A percentile compares a stretch with the other conserved stretches of the same genome.
Evolutionary conservation across 2,329 filamentous ascomycete genomes (phyloP).

Genomic region (Colletotrichum sp.): DNA sequence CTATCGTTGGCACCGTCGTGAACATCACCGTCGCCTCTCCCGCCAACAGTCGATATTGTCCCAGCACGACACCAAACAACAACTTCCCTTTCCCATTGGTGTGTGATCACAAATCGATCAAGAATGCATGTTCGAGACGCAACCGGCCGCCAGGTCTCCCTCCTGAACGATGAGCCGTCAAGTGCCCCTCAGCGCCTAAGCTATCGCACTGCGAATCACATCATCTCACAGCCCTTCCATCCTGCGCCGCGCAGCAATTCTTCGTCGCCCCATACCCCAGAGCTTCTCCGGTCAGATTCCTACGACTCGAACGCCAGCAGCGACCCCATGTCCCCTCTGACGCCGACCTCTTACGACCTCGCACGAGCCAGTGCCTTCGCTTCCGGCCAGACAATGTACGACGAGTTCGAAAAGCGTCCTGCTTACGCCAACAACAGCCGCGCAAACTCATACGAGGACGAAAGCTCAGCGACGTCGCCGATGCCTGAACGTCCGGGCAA

Average conservation of each 20-base stretch:
- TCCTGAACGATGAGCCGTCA: slow-evolving; percentile 60
- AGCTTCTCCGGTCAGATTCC: slow-evolving; percentile 64
- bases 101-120: not conserved
- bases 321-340: slow-evolving; percentile 61
- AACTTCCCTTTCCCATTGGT: not conserved
- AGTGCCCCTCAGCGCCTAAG: slow-evolving; percentile 24
- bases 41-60: not conserved
- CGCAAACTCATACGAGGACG: slow-evolving; percentile 58
- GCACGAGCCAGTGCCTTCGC: slow-evolving; percentile 37
- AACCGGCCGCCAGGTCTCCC: slow-evolving; percentile 61
- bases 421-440: slow-evolving; percentile 48
- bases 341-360: slow-evolving; percentile 54
- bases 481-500: slow-evolving; percentile 58
- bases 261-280: slow-evolving; percentile 57
- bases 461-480: slow-evolving; percentile 46
- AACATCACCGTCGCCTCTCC: not conserved
- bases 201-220: slow-evolving; percentile 40
- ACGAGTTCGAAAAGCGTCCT: slow-evolving; percentile 42
- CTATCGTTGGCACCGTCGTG: not conserved
- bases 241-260: slow-evolving; percentile 43
- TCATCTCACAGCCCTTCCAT: slow-evolving; percentile 37
- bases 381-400: slow-evolving; percentile 25
- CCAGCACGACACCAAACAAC: not conserved
- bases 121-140: slow-evolving; percentile 62
- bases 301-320: slow-evolving; percentile 64